phyloP scores from a whole-genome alignment of 2,329 filamentous ascomycete genomes.

The Diaporthe ilicicola region DNA sequence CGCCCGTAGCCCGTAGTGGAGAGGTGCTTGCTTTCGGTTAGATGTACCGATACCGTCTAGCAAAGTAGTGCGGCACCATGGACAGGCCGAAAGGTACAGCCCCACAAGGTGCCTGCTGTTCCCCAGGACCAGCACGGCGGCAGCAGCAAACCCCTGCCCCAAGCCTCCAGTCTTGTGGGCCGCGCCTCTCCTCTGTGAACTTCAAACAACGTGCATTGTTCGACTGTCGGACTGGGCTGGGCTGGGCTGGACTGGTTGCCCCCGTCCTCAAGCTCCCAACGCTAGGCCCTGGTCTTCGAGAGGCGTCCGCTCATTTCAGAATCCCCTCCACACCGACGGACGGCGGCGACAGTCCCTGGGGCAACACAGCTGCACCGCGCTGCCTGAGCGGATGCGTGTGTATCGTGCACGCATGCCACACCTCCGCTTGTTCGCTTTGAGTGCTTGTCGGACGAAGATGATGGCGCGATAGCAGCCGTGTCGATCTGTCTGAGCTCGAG shows the following conservation, averaged over 20 bases:
- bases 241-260: neutral
- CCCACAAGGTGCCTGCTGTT: neutral
- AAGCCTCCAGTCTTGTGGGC: neutral
- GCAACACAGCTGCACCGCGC: neutral
- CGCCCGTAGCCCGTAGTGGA: neutral
- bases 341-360: neutral
- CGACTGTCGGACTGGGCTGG: neutral
- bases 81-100: neutral
- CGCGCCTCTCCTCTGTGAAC: neutral
- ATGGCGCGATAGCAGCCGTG: conserved; percentile 24
- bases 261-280: neutral
- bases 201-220: conserved; percentile 7
- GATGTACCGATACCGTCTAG: neutral
- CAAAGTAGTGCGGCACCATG: neutral
- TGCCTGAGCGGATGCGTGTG: neutral
- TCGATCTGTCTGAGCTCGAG: conserved; percentile 15
- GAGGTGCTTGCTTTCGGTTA: neutral
- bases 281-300: no score
- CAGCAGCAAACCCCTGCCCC: neutral
- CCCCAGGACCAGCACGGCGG: neutral
- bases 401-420: neutral
- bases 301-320: neutral
- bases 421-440: neutral
- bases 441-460: neutral
- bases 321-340: neutral